Percentiles rank a stretch among this genome's conserved stretches.
phyloP scores from a whole-genome alignment of 257 asterid species.

The Parsonsia alboflavescens region DNA sequence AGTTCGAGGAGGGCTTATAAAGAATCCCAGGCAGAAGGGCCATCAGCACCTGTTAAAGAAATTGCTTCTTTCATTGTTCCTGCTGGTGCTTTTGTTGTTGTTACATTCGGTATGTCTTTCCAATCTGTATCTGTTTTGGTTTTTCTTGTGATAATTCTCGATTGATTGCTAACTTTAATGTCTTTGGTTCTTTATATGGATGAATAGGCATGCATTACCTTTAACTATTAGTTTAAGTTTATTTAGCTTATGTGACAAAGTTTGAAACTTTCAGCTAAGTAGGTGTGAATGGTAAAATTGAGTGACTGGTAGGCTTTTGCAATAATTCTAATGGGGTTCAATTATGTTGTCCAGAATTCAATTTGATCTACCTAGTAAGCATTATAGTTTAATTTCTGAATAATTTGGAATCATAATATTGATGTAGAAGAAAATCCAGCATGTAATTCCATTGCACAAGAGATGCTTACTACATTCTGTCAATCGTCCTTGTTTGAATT shows the following conservation, averaged over 20 bases:
- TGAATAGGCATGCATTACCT: not conserved
- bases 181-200: not conserved
- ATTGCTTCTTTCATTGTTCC: constrained; percentile 57
- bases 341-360: not conserved
- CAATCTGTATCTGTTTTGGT: not conserved
- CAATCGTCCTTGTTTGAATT: too few species aligned
- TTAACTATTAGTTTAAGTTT: not conserved
- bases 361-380: not conserved
- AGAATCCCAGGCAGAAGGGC: constrained; percentile 58
- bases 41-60: constrained; percentile 41
- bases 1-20: constrained; percentile 56
- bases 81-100: constrained; percentile 65
- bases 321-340: not conserved
- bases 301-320: not conserved
- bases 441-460: too few species aligned
- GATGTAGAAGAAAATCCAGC: too few species aligned
- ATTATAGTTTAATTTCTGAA: too few species aligned
- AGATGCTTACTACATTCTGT: too few species aligned
- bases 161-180: not conserved
- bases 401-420: too few species aligned
- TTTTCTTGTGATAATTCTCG: not conserved
- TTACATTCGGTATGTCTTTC: constrained; percentile 55
- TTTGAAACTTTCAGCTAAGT: not conserved
- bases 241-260: not conserved
- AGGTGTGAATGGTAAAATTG: not conserved